phyloP scores from a whole-genome alignment of 1,139 yeast species.

The Yamadazyma dushanensis region DNA sequence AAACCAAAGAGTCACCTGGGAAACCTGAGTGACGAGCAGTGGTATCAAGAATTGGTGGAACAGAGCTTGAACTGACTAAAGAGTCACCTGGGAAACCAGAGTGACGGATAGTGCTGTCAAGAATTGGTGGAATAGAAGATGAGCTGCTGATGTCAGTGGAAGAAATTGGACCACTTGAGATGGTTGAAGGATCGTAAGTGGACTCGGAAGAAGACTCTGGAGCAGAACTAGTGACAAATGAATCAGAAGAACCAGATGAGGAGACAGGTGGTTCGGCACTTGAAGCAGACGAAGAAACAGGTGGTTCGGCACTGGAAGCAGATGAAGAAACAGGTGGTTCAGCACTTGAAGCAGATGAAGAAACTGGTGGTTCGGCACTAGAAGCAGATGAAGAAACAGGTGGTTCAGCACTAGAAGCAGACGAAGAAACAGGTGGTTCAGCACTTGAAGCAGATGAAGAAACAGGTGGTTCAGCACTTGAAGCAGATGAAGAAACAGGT shows the following conservation, averaged over 20 bases:
- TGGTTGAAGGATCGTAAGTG: conserved; percentile 4
- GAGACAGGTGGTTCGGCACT: conserved; percentile 23
- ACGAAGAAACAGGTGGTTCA: no score
- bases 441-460: conserved; percentile 3
- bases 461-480: not conserved
- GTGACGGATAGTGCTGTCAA: no score
- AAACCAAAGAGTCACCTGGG: conserved; percentile 7
- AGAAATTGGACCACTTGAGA: not conserved
- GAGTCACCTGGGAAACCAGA: conserved; percentile 11
- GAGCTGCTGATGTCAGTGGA: no score
- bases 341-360: conserved; percentile 7
- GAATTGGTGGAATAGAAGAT: not conserved
- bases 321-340: conserved; percentile 32
- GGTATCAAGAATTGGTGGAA: no score
- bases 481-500: conserved; percentile 1
- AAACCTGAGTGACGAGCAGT: conserved; percentile 4
- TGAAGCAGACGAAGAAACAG: conserved; percentile 1
- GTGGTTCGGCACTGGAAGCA: conserved; percentile 15
- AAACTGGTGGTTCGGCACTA: not conserved
- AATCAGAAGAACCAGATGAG: conserved; percentile 13
- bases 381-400: conserved; percentile 1
- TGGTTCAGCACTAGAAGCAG: not conserved
- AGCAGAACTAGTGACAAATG: conserved; percentile 22
- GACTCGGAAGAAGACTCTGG: conserved; percentile 2
- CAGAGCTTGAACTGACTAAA: conserved; percentile 2